phyloP scores from a whole-genome alignment of 2,329 filamentous ascomycete species.

The Venturia carpophila region DNA sequence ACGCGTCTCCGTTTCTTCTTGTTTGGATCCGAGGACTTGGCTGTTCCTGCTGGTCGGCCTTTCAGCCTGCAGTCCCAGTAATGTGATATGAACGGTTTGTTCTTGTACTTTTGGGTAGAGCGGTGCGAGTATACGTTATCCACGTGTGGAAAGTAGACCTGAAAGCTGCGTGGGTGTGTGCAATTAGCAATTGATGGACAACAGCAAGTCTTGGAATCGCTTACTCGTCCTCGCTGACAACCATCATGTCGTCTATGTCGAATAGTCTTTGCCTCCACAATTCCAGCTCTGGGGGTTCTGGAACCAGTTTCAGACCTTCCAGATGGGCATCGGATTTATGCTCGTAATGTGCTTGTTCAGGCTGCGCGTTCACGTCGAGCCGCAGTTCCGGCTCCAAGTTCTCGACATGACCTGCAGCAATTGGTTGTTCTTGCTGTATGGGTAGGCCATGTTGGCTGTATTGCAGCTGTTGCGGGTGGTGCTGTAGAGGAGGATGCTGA shows the following conservation, averaged over 20 bases:
- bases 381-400: background rate
- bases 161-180: constrained; percentile 46
- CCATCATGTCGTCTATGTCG: constrained; percentile 64
- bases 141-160: constrained; percentile 74
- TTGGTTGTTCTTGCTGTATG: constrained; percentile 4
- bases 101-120: constrained; percentile 73
- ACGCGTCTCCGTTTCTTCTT: constrained; percentile 76
- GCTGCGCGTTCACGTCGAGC: background rate
- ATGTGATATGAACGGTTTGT: constrained; percentile 72
- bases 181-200: constrained; percentile 19
- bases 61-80: constrained; percentile 82
- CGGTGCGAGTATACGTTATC: constrained; percentile 81
- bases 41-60: constrained; percentile 68
- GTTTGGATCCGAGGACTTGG: constrained; percentile 69
- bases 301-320: constrained; percentile 47
- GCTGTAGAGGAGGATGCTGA: background rate
- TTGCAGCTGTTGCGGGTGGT: constrained; percentile 7
- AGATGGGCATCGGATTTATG: constrained; percentile 23
- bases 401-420: background rate
- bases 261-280: constrained; percentile 67
- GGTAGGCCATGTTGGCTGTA: background rate
- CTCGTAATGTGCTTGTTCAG: background rate
- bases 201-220: constrained; percentile 22
- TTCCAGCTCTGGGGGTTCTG: constrained; percentile 59
- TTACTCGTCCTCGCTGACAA: constrained; percentile 66